Percentiles rank a stretch among this genome's conserved stretches.
phyloP scores from a whole-genome alignment of 1,139 yeast genomes.

The Geotrichum restrictum region DNA sequence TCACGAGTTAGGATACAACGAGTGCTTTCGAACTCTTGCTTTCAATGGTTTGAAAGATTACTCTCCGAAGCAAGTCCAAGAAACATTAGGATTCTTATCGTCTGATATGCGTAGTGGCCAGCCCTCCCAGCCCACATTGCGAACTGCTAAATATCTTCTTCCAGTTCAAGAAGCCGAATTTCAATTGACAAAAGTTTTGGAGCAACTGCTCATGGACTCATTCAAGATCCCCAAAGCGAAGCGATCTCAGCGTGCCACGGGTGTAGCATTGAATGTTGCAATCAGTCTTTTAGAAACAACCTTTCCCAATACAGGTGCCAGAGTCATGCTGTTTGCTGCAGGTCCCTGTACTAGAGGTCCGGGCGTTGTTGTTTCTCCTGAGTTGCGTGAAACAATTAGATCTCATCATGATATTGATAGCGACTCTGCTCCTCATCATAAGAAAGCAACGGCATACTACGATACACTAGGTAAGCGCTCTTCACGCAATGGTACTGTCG shows the following conservation, averaged over 20 bases:
- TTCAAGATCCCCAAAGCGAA: conserved; percentile 48
- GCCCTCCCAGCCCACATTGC: conserved; percentile 15
- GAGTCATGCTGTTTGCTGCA: conserved; percentile 59
- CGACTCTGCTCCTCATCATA: conserved; percentile 58
- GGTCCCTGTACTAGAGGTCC: conserved; percentile 92
- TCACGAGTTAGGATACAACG: conserved; percentile 50
- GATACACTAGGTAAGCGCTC: conserved; percentile 73
- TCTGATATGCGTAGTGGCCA: conserved; percentile 38
- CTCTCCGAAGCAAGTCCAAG: conserved; percentile 49
- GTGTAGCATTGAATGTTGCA: conserved; percentile 64
- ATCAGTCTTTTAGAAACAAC: conserved; percentile 48
- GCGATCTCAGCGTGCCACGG: conserved; percentile 59
- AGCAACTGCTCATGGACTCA: conserved; percentile 50
- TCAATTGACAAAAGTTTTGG: conserved; percentile 51
- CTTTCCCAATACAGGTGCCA: conserved; percentile 53
- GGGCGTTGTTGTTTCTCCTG: conserved; percentile 80
- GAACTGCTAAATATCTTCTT: conserved; percentile 33
- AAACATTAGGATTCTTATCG: conserved; percentile 51
- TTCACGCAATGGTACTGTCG: conserved; percentile 74
- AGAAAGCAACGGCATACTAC: conserved; percentile 84
- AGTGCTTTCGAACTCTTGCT: conserved; percentile 38
- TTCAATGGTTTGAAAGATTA: conserved; percentile 65
- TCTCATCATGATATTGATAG: conserved; percentile 89
- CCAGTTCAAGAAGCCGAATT: conserved; percentile 50
- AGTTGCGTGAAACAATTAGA: conserved; percentile 86